Evolutionary conservation across 805 yeast species (phyloP).

Genomic region (Soucietia sequanensis): DNA sequence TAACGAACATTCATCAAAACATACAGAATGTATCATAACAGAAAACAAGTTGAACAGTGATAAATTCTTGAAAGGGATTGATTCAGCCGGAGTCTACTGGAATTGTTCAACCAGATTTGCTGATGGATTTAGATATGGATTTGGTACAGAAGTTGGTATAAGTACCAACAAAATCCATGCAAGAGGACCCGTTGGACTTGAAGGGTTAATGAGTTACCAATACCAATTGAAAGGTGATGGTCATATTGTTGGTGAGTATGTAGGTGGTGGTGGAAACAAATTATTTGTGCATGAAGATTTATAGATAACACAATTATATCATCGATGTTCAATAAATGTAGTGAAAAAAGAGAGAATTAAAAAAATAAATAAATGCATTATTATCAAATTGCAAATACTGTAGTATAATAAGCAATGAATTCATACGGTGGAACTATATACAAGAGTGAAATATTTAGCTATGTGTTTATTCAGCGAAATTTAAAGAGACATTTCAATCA

Average conservation of each 20-base stretch:
- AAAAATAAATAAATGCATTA: no score
- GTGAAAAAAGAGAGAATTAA: background rate
- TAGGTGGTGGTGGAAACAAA: constrained; percentile 87
- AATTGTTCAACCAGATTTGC: constrained; percentile 96
- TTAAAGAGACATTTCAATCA: no score
- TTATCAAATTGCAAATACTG: no score
- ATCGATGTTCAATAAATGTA: background rate
- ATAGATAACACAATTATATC: no score
- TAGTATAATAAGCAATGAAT: no score
- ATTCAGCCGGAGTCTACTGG: constrained; percentile 97
- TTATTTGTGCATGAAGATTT: constrained; percentile 73
- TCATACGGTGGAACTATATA: no score
- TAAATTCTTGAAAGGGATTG: constrained; percentile 76
- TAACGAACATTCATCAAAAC: constrained; percentile 90
- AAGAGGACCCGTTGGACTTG: constrained; percentile 97
- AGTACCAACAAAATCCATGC: constrained; percentile 97
- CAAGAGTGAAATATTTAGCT: no score
- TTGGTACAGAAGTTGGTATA: constrained; percentile 98
- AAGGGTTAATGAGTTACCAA: constrained; percentile 94
- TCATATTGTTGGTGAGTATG: constrained; percentile 86
- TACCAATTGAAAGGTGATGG: constrained; percentile 91
- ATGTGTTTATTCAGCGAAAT: no score
- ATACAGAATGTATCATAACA: constrained; percentile 91
- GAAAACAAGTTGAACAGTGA: constrained; percentile 71
- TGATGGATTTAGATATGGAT: constrained; percentile 97